phyloP scores from a whole-genome alignment of 768 basidiomycete species.

The Lanmaoa rubissima region DNA sequence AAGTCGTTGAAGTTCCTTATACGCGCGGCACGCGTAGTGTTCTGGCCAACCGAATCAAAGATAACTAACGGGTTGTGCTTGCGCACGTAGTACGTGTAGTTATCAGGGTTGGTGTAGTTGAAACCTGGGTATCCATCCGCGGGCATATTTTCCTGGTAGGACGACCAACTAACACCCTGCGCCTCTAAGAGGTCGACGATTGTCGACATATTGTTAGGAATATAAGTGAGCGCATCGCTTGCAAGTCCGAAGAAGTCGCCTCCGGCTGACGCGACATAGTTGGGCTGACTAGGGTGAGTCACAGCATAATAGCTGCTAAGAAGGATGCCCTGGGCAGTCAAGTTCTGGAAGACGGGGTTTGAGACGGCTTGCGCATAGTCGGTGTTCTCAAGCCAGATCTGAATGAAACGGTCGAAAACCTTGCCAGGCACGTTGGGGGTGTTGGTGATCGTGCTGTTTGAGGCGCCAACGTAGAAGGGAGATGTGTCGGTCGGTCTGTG shows the following conservation, averaged over 20 bases:
- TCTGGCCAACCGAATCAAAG: constrained; percentile 48
- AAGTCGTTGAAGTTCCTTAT: constrained; percentile 65
- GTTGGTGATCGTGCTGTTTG: constrained; percentile 44
- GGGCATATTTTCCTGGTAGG: constrained; percentile 62
- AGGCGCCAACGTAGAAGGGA: constrained; percentile 41
- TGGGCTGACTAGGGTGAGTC: constrained; percentile 63
- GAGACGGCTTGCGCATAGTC: constrained; percentile 40
- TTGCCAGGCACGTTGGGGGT: constrained; percentile 38
- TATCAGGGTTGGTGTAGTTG: constrained; percentile 31
- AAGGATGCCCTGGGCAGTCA: constrained; percentile 50
- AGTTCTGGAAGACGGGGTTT: constrained; percentile 30
- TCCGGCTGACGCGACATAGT: constrained; percentile 47
- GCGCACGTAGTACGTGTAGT: constrained; percentile 52
- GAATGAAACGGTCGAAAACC: constrained; percentile 47
- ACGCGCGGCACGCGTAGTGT: constrained; percentile 39
- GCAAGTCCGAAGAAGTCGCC: constrained; percentile 55
- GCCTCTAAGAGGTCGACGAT: constrained; percentile 60
- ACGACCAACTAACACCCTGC: constrained; percentile 56
- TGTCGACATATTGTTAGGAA: constrained; percentile 52
- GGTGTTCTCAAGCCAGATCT: constrained; percentile 67
- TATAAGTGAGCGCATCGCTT: constrained; percentile 33
- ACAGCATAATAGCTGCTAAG: constrained; percentile 46
- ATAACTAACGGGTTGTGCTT: constrained; percentile 57
- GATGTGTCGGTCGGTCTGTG: constrained; percentile 30
- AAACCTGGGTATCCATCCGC: constrained; percentile 45